Percentiles rank a stretch among this genome's conserved stretches.
phyloP scores from a whole-genome alignment of 768 basidiomycete genomes.

The Mycena pura region DNA sequence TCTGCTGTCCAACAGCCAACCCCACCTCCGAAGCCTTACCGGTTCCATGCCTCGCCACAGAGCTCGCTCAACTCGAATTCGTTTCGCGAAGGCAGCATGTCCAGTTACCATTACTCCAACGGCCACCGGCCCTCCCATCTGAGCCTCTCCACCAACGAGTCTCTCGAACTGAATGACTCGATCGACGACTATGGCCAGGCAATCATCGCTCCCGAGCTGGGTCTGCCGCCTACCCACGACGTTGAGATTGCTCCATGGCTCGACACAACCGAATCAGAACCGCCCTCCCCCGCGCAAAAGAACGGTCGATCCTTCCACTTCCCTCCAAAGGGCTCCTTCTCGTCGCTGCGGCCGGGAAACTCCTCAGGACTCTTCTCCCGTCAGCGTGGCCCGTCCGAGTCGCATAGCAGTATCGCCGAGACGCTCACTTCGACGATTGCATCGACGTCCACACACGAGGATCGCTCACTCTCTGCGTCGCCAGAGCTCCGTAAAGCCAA shows the following conservation, averaged over 20 bases:
- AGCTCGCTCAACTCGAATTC: slow-evolving; percentile 28
- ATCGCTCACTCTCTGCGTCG: slow-evolving; percentile 25
- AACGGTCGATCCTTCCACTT: slow-evolving; percentile 32
- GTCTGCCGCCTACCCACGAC: slow-evolving; percentile 24
- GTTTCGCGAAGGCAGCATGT: slow-evolving; percentile 27
- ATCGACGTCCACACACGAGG: slow-evolving; percentile 18
- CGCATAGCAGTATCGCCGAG: slow-evolving; percentile 29
- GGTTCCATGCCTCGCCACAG: slow-evolving; percentile 17
- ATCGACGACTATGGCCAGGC: slow-evolving; percentile 34
- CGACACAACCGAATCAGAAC: slow-evolving; percentile 14
- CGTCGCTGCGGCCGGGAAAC: slow-evolving; percentile 29
- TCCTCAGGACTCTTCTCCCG: slow-evolving; percentile 25
- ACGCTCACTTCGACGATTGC: slow-evolving; percentile 21
- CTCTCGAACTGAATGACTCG: slow-evolving; percentile 29
- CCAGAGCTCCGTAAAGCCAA: slow-evolving; percentile 55
- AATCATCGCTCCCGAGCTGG: slow-evolving; percentile 23
- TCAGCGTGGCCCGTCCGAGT: slow-evolving; percentile 25
- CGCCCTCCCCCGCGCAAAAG: slow-evolving; percentile 31
- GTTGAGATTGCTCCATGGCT: slow-evolving; percentile 32
- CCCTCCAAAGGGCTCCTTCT: slow-evolving; percentile 39
- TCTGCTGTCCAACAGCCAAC: slow-evolving; percentile 18
- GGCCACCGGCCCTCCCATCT: slow-evolving; percentile 24
- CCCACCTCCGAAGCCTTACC: slow-evolving; percentile 20
- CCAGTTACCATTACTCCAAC: slow-evolving; percentile 20
- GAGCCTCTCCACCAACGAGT: slow-evolving; percentile 22